Base-by-base conservation (phyloP, 2,329 filamentous ascomycete species). In the Trichoderma guizhouense region DNA sequence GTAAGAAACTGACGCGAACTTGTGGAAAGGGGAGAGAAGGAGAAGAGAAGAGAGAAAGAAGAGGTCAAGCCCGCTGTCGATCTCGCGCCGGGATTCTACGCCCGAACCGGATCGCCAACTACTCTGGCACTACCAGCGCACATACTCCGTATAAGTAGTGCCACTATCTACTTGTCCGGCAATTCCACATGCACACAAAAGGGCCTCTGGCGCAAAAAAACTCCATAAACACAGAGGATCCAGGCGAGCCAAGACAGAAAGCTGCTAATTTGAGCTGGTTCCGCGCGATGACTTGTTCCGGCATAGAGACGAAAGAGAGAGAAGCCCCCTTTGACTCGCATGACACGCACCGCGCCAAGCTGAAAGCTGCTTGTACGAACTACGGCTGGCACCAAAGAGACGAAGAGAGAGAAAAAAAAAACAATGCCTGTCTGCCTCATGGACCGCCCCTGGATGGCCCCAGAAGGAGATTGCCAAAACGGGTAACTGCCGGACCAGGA, bases 351-450 rank as follows among this genome's bases (percentile, higher is more conserved):
- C 53, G 51, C 64, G 32, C 51, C 64, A 58, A 67, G 64, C 51
- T 32, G 53, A 21, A 43, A 39, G 47, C 32, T 43, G n/a, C 51
- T 43, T 24, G 47, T 21, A 65, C n/a, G 43, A 65, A 28, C 43
- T 21, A 58, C 28, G 55, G n/a, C 47, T 14, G n/a, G 28, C 55
- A 58, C 15, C 55, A 0, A 32, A 58, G 55, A 47, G 43, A 21
- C 43, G 11, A 51, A 51, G 18, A 21, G 18, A 26, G 11, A 12
- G 8, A 34, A 34, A 21, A 30, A 66, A 30, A 34, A 66, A 18
- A 15, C 30, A 66, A 69, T 60, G 66, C 66, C 36, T 69, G 66
- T 51, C 26, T 51, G 66, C 36, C 66, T 61, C 34, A 60, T 69
- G 66, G 26, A 51, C n/a, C n/a, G 55, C 66, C 66, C 66, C 66